phyloP scores from a whole-genome alignment of 192 early-diverging fungal genomes.

The Paraglomus brasilianum region DNA sequence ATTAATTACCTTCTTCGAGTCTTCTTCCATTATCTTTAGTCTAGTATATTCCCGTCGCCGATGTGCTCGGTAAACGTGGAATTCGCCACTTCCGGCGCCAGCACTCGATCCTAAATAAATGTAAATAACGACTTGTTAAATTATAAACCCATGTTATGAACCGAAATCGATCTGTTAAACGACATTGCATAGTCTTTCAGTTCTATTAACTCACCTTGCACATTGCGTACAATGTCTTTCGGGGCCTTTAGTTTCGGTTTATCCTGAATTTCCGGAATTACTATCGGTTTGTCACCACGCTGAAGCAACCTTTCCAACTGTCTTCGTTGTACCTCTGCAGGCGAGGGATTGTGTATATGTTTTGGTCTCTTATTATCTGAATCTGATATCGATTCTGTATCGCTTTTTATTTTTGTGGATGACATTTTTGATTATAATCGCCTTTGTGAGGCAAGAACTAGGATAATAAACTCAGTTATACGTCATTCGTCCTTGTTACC shows the following conservation, averaged over 20 bases:
- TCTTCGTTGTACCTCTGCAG: constrained; percentile 52
- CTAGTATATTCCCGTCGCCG: constrained; percentile 84
- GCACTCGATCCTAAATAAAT: constrained; percentile 78
- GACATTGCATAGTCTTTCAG: too few species aligned
- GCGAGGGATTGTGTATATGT: constrained; percentile 42
- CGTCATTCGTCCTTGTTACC: too few species aligned
- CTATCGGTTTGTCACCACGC: constrained; percentile 79
- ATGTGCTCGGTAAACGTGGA: constrained; percentile 88
- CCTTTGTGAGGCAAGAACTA: too few species aligned
- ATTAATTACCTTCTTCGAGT: constrained; percentile 61
- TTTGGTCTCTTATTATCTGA: constrained; percentile 33
- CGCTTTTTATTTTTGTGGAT: too few species aligned
- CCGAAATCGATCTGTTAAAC: not conserved
- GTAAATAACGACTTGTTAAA: not conserved
- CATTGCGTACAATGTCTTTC: constrained; percentile 86
- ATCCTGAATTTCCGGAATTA: constrained; percentile 69
- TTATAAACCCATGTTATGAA: not conserved
- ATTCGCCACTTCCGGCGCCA: constrained; percentile 94
- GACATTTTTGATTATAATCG: too few species aligned
- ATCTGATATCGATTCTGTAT: constrained; percentile 1
- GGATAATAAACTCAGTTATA: too few species aligned
- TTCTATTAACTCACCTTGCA: constrained; percentile 56
- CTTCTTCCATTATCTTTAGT: constrained; percentile 75
- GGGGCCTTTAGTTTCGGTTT: constrained; percentile 61
- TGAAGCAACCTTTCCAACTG: constrained; percentile 74